These are phyloP conservation scores for Thelonectria olida DNA, from an alignment of 2,329 filamentous ascomycete species.

Conservation along the genomic window DNA sequence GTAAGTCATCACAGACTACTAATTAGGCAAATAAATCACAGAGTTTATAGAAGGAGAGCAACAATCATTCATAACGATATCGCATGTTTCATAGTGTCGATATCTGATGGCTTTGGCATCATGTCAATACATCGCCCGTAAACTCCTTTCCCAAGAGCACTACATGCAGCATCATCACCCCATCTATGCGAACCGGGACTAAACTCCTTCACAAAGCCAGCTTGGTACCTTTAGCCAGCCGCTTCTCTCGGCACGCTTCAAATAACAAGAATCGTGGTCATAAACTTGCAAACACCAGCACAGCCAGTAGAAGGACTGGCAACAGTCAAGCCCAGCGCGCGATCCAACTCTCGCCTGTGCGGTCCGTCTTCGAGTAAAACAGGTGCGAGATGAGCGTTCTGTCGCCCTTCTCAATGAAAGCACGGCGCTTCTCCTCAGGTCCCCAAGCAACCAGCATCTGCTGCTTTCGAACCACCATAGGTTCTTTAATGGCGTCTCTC, in stretches of 20 bases:
- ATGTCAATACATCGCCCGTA: neutral
- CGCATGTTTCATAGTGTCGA: neutral
- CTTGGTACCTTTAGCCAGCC: neutral
- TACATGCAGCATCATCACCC: neutral
- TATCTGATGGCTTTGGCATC: neutral
- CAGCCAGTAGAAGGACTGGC: neutral
- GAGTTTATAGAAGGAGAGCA: neutral
- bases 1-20: neutral
- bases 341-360: slow-evolving; percentile 24
- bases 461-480: slow-evolving; percentile 48
- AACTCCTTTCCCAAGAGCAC: neutral
- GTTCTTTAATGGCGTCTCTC: slow-evolving; percentile 45
- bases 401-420: slow-evolving; percentile 40
- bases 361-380: slow-evolving; percentile 34
- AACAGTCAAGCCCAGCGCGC: slow-evolving; percentile 15
- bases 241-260: neutral
- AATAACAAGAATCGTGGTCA: neutral
- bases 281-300: neutral
- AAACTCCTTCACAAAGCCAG: neutral
- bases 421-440: slow-evolving; percentile 42
- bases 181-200: neutral
- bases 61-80: neutral
- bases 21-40: no score
- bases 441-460: slow-evolving; percentile 52
- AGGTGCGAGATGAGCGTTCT: slow-evolving; percentile 44